These are phyloP conservation scores for Aristolochia californica DNA, from an alignment of 164 flowering plant genomes.

Conservation along the genomic window DNA sequence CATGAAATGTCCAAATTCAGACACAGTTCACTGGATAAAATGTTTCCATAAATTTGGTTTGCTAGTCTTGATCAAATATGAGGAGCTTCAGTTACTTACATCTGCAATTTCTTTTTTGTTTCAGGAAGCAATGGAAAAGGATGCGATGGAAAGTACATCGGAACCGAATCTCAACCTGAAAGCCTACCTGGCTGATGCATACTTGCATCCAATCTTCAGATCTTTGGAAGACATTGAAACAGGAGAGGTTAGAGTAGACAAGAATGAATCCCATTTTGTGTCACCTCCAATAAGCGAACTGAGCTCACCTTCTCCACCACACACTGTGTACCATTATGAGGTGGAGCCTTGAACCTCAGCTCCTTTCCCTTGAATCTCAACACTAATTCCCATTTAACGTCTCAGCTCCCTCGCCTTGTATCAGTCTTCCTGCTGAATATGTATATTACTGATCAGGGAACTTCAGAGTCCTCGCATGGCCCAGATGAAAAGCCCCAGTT, in stretches of 20 bases:
- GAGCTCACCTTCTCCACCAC: conserved; percentile 50
- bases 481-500: not conserved
- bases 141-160: conserved; percentile 40
- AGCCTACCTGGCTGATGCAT: conserved; percentile 75
- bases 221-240: conserved; percentile 54
- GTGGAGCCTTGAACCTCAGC: conserved; percentile 10
- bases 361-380: not conserved
- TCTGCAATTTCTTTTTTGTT: not conserved
- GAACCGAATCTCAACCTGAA: conserved; percentile 56
- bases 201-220: conserved; percentile 82
- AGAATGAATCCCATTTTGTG: conserved; percentile 28
- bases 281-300: conserved; percentile 24
- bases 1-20: no score
- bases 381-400: not conserved
- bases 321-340: conserved; percentile 29
- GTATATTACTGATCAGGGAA: not conserved
- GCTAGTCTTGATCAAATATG: no score
- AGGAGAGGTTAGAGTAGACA: conserved; percentile 53
- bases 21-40: not conserved
- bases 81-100: not conserved
- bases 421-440: not conserved
- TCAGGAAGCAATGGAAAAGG: conserved; percentile 96
- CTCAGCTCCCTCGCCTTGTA: not conserved
- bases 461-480: not conserved
- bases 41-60: no score